Conservation (phyloP, 1,284 basidiomycete genomes). For the Microbotryomycetes sp. region DNA sequence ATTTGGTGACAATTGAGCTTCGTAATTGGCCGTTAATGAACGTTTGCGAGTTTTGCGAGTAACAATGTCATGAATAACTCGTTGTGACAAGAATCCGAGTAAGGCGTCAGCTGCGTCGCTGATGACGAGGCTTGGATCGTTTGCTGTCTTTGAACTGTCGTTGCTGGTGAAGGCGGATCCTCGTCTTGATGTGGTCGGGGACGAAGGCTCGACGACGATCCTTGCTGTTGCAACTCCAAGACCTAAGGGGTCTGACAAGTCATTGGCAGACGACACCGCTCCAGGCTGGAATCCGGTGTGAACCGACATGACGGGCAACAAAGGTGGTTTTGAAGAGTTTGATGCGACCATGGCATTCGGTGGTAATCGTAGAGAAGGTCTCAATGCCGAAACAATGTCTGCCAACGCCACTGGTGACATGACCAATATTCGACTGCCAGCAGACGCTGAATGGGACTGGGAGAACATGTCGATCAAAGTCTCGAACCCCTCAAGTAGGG, state of each 20-base stretch:
- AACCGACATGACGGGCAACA: conserved; percentile 3
- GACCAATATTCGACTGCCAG: not conserved
- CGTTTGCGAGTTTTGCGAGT: not conserved
- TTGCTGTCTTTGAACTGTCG: not conserved
- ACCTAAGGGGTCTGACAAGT: not conserved
- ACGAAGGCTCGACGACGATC: not conserved
- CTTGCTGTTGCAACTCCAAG: not conserved
- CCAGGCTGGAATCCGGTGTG: not conserved
- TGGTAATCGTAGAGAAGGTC: conserved; percentile 1
- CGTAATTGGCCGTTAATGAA: not conserved
- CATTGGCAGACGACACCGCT: not conserved
- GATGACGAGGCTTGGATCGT: not conserved
- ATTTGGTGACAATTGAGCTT: not conserved
- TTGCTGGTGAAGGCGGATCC: not conserved
- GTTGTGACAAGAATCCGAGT: conserved; percentile 8
- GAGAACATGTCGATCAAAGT: conserved; percentile 9
- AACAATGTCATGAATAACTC: conserved; percentile 5
- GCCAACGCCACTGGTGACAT: not conserved
- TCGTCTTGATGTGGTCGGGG: not conserved
- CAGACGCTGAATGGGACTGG: not conserved
- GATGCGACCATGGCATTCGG: not conserved
- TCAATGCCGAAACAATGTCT: conserved; percentile 4
- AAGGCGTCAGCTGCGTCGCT: not conserved
- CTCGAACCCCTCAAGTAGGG: not conserved
- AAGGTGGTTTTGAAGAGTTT: not conserved